Evolutionary conservation across 805 yeast species (phyloP).

Genomic region (Candida insectalens): DNA sequence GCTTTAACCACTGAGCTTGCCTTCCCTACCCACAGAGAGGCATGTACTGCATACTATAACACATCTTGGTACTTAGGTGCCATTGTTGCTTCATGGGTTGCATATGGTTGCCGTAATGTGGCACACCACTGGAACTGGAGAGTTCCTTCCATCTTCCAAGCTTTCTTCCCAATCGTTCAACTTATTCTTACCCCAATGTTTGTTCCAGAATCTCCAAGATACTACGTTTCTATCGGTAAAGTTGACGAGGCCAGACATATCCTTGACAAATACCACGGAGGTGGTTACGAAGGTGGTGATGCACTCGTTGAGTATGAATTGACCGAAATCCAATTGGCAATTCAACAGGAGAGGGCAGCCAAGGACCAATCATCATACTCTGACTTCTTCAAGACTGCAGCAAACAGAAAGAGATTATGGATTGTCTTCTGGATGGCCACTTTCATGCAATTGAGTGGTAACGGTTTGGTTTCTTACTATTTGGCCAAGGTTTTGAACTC

Average conservation of each 20-base stretch:
- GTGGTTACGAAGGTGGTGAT: constrained; percentile 14
- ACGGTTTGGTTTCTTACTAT: constrained; percentile 36
- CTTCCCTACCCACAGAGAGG: constrained; percentile 19
- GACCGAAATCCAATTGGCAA: constrained; percentile 2
- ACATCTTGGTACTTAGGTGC: constrained; percentile 35
- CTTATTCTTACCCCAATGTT: constrained; percentile 25
- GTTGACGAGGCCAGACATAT: constrained; percentile 28
- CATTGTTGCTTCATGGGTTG: constrained; percentile 32
- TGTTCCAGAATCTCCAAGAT: constrained; percentile 35
- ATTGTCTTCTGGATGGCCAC: constrained; percentile 18
- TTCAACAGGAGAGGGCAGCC: constrained; percentile 3
- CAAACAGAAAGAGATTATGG: constrained; percentile 28
- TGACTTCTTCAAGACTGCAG: constrained; percentile 16
- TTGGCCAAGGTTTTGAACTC: constrained; percentile 24
- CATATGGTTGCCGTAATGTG: constrained; percentile 23
- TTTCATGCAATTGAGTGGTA: constrained; percentile 33
- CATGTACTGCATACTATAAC: constrained; percentile 32
- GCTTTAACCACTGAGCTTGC: constrained; percentile 21
- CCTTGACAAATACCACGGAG: constrained; percentile 49
- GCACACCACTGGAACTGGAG: constrained; percentile 40
- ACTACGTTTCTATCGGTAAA: constrained; percentile 25
- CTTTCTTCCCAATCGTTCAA: constrained; percentile 29
- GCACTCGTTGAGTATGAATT: constrained; percentile 1
- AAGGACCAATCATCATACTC: not conserved
- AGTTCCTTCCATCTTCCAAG: constrained; percentile 43